Conservation (phyloP, 2,329 filamentous ascomycete species). For the Zalaria sp. region DNA sequence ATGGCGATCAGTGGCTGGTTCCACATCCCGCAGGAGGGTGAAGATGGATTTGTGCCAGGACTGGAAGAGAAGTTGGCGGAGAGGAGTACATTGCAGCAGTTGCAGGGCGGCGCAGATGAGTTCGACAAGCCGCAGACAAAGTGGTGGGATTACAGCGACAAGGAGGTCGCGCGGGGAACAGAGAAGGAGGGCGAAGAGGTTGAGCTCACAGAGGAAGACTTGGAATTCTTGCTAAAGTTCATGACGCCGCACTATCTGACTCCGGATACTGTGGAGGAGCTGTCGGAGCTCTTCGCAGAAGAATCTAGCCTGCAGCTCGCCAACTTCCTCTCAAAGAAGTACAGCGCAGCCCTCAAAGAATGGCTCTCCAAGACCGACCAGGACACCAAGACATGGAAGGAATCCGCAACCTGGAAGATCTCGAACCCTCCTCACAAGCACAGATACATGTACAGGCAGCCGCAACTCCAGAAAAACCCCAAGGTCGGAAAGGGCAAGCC, state of each 20-base stretch:
- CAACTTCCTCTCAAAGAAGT: slow-evolving; percentile 65
- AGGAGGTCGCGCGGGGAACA: slow-evolving; percentile 19
- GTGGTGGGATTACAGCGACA: slow-evolving; percentile 28
- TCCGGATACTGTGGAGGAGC: slow-evolving; percentile 75
- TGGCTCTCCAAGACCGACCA: slow-evolving; percentile 40
- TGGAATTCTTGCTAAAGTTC: slow-evolving; percentile 83
- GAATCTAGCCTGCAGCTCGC: slow-evolving; percentile 74
- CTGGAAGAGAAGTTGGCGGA: slow-evolving; percentile 78
- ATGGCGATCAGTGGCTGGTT: slow-evolving; percentile 99
- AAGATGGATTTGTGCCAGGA: slow-evolving; percentile 80
- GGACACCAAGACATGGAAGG: slow-evolving; percentile 21
- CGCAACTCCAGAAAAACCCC: slow-evolving; percentile 7
- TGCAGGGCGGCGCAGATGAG: slow-evolving; percentile 80
- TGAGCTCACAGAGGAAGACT: slow-evolving; percentile 60
- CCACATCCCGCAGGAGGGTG: slow-evolving; percentile 88
- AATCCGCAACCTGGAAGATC: slow-evolving; percentile 20
- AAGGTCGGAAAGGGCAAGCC: not conserved
- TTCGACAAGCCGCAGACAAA: slow-evolving; percentile 66
- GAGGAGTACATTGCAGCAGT: slow-evolving; percentile 81
- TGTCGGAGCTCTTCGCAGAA: slow-evolving; percentile 66
- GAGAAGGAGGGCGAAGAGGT: slow-evolving; percentile 38
- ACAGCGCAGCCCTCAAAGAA: slow-evolving; percentile 53
- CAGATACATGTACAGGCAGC: slow-evolving; percentile 70
- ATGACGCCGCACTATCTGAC: slow-evolving; percentile 83
- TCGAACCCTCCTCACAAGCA: slow-evolving; percentile 90